Base-by-base conservation (phyloP, 768 basidiomycete species). In the Dioszegia hungarica region DNA sequence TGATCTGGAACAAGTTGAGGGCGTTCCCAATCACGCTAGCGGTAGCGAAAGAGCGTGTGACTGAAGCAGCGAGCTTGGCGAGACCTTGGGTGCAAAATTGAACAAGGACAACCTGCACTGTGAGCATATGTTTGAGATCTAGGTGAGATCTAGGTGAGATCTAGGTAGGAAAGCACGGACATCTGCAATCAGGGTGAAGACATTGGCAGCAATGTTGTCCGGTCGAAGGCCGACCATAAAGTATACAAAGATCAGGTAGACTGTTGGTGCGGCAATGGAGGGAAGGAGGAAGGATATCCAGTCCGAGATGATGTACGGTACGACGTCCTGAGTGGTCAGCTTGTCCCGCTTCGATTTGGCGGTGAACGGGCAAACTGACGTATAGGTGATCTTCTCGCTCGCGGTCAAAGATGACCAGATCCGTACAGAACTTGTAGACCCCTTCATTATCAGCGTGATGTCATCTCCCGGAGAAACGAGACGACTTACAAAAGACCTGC, bases 381-480 rank as follows among this genome's bases (percentile, higher is more conserved):
- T 68, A 69, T 28, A 72, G 59, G 24, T 63, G 57, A 50, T 72
- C 70, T 56, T 81, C 80, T 24, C 75, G 73, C 54, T 82, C 80
- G 8, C 80, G 74, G 60, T 82, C 80, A 45, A 81, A 82, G 47
- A 81, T 77, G 49, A 78, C 68, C 33, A 79, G 72, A 33, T 73
- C 67, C 37, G 70, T 67, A 61, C 77, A 78, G 64, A 72, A 73
- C 31, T 69, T 72, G 63, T 72, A 78, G 56, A 79, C 73, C 70
- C 70, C 67, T 64, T 15, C 14, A 45, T 15, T 24, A 46, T 57
- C 44, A 56, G 53, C 46, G 20, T 14, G 14, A 43, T 28, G 6
- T 3, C 31, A n/a, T 28, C 8, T 9, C 10, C 15, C 17, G n/a
- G n/a, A 12, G 14, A 25, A 20, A 2, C 20, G 31, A 43, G 20